phyloP scores from a whole-genome alignment of 148 eudicot species.

The Gaultheria prostrata region DNA sequence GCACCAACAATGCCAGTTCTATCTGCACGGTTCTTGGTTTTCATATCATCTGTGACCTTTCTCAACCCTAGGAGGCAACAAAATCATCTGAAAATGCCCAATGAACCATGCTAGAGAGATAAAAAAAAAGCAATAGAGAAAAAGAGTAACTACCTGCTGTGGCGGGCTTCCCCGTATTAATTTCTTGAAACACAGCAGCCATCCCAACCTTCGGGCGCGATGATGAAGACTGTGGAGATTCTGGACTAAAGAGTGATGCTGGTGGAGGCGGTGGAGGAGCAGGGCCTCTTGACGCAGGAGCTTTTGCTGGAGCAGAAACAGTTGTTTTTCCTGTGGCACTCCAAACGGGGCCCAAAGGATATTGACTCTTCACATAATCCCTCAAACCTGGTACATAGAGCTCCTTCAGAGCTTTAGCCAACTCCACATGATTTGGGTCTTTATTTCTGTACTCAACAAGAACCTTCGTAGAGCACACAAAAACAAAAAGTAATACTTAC shows the following conservation, averaged over 20 bases:
- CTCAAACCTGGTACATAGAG: slow-evolving; percentile 83
- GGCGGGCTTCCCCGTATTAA: slow-evolving; percentile 60
- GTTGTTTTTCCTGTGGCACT: slow-evolving; percentile 60
- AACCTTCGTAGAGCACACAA: slow-evolving; percentile 36
- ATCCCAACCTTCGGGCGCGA: slow-evolving; percentile 78
- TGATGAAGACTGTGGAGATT: slow-evolving; percentile 65
- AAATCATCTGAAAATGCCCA: slow-evolving; percentile 16
- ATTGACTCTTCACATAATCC: slow-evolving; percentile 82
- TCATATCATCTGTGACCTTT: slow-evolving; percentile 93
- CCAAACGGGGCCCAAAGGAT: slow-evolving; percentile 96
- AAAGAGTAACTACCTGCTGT: slow-evolving; percentile 57
- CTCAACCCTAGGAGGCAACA: slow-evolving; percentile 54
- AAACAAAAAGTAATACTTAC: not conserved
- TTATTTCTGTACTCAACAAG: slow-evolving; percentile 86
- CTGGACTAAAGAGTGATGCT: slow-evolving; percentile 67
- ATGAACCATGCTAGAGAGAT: not conserved
- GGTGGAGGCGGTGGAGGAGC: slow-evolving; percentile 88
- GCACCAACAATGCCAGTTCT: slow-evolving; percentile 71
- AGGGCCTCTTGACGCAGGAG: slow-evolving; percentile 55
- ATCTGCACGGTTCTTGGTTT: slow-evolving; percentile 81
- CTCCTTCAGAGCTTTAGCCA: slow-evolving; percentile 96
- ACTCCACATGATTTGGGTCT: slow-evolving; percentile 86
- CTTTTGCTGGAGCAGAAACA: slow-evolving; percentile 58
- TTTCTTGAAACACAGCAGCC: slow-evolving; percentile 88
- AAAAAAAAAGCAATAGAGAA: not conserved